These are phyloP conservation scores for Gillenia trifoliata DNA, from an alignment of 306 rosid genomes.

Conservation along the genomic window DNA sequence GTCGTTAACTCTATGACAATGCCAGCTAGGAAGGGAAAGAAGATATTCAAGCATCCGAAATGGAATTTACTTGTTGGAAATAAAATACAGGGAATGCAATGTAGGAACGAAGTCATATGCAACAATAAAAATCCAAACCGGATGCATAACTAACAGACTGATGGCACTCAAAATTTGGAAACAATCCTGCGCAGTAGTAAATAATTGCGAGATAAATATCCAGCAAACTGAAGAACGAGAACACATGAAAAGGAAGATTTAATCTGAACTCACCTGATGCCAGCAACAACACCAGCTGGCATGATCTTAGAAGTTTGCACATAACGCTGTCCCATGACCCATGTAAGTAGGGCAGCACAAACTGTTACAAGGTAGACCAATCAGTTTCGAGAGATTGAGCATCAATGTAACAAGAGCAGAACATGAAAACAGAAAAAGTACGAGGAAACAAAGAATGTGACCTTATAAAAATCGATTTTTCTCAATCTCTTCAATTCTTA, in stretches of 20 bases:
- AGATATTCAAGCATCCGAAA: background rate
- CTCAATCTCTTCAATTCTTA: background rate
- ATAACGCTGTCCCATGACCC: slow-evolving; percentile 80
- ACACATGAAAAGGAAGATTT: background rate
- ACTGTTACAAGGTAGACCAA: slow-evolving; percentile 38
- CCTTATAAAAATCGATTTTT: background rate
- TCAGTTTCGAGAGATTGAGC: slow-evolving; percentile 3
- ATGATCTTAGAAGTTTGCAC: slow-evolving; percentile 69
- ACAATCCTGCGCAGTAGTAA: background rate
- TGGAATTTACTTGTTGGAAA: background rate
- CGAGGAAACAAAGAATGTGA: background rate
- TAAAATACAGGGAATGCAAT: background rate
- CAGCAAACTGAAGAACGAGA: background rate
- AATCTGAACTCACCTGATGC: slow-evolving; percentile 54
- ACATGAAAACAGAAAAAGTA: background rate
- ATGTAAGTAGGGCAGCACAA: slow-evolving; percentile 53
- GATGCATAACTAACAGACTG: background rate
- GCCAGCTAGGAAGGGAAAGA: background rate
- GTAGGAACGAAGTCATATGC: background rate
- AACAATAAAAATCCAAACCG: background rate
- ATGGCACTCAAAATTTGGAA: background rate
- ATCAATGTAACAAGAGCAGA: background rate
- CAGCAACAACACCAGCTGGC: slow-evolving; percentile 90
- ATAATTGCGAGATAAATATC: background rate
- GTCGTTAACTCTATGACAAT: background rate